These are phyloP conservation scores for Setaria italica DNA, from an alignment of 202 grass and related monocot species.

Conservation along the genomic window DNA sequence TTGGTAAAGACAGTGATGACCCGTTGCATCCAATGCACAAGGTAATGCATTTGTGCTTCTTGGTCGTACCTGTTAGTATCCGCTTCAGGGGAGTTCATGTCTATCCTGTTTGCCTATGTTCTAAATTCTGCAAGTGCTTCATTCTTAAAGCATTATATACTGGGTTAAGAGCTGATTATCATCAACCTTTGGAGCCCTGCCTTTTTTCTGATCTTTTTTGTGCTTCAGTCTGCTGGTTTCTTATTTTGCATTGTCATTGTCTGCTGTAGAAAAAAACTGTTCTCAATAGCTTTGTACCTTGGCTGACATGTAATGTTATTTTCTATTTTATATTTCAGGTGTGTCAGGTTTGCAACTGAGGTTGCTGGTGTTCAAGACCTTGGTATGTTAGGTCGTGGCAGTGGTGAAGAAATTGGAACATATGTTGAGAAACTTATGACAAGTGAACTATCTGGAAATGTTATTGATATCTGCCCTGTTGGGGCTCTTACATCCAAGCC, in stretches of 20 bases:
- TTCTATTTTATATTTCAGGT: slow-evolving; percentile 54
- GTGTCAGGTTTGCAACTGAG: slow-evolving; percentile 94
- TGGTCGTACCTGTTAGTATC: not conserved
- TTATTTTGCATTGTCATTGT: not conserved
- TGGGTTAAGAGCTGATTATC: not conserved
- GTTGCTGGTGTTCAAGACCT: slow-evolving; percentile 97
- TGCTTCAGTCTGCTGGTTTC: slow-evolving; percentile 15
- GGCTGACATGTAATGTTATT: slow-evolving; percentile 27
- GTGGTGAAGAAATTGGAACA: slow-evolving; percentile 99
- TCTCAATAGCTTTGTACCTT: not conserved
- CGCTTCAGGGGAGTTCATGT: not conserved
- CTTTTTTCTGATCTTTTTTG: not conserved
- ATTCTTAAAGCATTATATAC: not conserved
- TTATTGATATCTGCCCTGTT: slow-evolving; percentile 99
- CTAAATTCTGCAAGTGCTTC: not conserved
- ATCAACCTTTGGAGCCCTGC: not conserved
- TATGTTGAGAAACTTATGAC: slow-evolving; percentile 99
- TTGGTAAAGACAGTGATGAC: slow-evolving; percentile 99
- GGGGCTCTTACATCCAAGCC: slow-evolving; percentile 98
- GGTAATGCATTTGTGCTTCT: slow-evolving; percentile 50
- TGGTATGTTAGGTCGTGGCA: slow-evolving; percentile 94
- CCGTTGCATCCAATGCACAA: slow-evolving; percentile 99
- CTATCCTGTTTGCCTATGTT: not conserved
- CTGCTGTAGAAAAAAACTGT: not conserved
- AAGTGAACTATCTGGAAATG: slow-evolving; percentile 98